Conservation (phyloP, 257 asterid genomes). For the Nicotiana knightiana region DNA sequence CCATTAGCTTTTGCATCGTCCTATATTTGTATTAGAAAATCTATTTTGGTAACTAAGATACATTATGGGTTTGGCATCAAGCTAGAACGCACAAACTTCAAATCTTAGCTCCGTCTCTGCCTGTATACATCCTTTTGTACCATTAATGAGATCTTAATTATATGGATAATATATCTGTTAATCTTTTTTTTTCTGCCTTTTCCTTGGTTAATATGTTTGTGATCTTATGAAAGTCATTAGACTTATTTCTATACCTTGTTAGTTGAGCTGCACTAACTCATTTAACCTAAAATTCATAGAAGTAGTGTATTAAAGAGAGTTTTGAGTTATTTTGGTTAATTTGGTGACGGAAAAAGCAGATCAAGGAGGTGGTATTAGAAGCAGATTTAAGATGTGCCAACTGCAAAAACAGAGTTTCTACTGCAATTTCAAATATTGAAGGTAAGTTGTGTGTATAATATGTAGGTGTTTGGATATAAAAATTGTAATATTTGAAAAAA, state of each 20-base stretch:
- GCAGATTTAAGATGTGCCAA: conserved; percentile 28
- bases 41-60: too few relatives aligned
- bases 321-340: neutral
- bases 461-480: too few relatives aligned
- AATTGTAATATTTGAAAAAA: neutral
- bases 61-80: too few relatives aligned
- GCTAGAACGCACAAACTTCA: too few relatives aligned
- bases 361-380: conserved; percentile 18
- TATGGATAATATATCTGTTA: neutral
- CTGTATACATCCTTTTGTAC: neutral
- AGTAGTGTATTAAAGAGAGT: neutral
- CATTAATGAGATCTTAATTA: neutral
- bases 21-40: too few relatives aligned
- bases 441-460: neutral
- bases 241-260: neutral
- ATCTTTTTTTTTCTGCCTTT: neutral
- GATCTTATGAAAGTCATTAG: neutral
- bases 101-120: too few relatives aligned
- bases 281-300: neutral
- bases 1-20: too few relatives aligned
- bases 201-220: neutral
- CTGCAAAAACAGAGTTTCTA: conserved; percentile 26
- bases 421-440: conserved; percentile 22
- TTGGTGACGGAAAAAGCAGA: conserved; percentile 10
- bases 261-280: too few relatives aligned